Percentiles rank a stretch among this genome's conserved stretches.
phyloP scores from a whole-genome alignment of 1,284 basidiomycete species.

The Boletus semigastroideus region DNA sequence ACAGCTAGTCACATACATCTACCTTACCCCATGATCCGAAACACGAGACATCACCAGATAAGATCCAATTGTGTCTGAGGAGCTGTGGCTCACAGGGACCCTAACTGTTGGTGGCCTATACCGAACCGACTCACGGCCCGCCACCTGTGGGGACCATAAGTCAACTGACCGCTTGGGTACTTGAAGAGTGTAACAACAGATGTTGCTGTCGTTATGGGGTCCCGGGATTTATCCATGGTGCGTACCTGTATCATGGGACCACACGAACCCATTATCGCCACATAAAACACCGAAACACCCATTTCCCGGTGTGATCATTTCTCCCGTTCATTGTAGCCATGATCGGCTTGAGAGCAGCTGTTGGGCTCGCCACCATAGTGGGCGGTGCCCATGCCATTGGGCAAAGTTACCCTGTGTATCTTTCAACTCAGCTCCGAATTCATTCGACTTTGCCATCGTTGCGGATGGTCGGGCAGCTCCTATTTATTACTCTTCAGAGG shows the following conservation, averaged over 20 bases:
- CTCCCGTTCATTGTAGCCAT: background rate
- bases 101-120: background rate
- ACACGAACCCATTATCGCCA: background rate
- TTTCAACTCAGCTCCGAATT: constrained; percentile 32
- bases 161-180: background rate
- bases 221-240: constrained; percentile 1
- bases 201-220: constrained; percentile 1
- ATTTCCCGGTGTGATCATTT: background rate
- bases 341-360: background rate
- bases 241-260: background rate
- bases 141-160: background rate
- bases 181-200: background rate
- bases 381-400: constrained; percentile 28
- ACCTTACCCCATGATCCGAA: background rate
- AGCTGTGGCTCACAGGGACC: background rate
- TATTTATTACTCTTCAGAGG: constrained; percentile 52
- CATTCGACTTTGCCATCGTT: constrained; percentile 41
- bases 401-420: constrained; percentile 35
- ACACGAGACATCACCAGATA: background rate
- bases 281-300: background rate
- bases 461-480: constrained; percentile 45
- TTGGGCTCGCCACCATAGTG: background rate
- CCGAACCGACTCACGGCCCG: background rate
- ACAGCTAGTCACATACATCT: background rate
- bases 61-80: background rate